These are phyloP conservation scores for Rickenella mellea DNA, from an alignment of 768 basidiomycete genomes.

Conservation along the genomic window DNA sequence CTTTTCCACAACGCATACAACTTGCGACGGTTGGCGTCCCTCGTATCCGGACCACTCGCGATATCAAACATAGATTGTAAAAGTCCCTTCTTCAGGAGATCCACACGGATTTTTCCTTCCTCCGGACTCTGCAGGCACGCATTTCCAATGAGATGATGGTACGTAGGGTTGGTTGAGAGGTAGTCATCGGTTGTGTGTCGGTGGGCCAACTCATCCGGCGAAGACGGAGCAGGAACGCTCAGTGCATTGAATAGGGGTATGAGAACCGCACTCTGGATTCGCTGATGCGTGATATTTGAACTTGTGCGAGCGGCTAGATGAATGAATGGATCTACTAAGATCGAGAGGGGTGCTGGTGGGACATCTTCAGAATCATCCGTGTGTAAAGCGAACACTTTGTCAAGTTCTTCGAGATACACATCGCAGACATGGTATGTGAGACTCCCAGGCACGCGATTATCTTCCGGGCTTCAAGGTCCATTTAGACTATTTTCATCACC, in stretches of 20 bases:
- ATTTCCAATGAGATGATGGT: conserved; percentile 39
- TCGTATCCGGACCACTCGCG: conserved; percentile 65
- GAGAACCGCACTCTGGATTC: conserved; percentile 59
- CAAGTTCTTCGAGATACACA: conserved; percentile 83
- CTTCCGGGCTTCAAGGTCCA: conserved; percentile 40
- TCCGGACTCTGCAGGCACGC: conserved; percentile 37
- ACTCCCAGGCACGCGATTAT: conserved; percentile 66
- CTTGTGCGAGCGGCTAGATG: conserved; percentile 59
- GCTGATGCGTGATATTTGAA: conserved; percentile 56
- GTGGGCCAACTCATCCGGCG: conserved; percentile 13
- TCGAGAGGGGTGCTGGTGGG: conserved; percentile 38
- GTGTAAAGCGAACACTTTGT: conserved; percentile 42
- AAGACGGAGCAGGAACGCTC: conserved; percentile 18
- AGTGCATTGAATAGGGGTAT: conserved; percentile 59
- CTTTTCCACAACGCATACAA: conserved; percentile 77
- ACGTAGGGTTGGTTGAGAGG: conserved; percentile 25
- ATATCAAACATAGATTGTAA: conserved; percentile 59
- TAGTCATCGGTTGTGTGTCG: too few species aligned
- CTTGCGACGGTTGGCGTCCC: conserved; percentile 71
- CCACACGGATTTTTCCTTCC: conserved; percentile 27
- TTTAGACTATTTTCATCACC: conserved; percentile 5
- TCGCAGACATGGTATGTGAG: conserved; percentile 83
- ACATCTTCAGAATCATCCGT: conserved; percentile 16
- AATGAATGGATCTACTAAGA: conserved; percentile 63
- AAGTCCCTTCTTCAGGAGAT: conserved; percentile 41